Evolutionary conservation across 495 filamentous ascomycete species (phyloP).

Genomic region (Hypoxylon subgilvum): DNA sequence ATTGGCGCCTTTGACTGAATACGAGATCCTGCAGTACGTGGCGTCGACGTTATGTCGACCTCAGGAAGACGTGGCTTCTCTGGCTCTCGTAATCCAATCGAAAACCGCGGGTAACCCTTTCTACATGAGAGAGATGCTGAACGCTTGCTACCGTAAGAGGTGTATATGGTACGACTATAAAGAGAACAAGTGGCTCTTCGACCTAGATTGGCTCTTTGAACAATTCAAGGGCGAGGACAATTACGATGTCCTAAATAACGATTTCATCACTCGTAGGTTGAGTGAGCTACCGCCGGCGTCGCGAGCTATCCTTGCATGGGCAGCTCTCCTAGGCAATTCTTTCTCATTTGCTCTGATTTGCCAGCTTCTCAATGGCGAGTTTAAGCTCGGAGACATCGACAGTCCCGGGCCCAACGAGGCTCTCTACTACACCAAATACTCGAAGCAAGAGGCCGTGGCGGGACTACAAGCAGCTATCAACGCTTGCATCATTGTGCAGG

Average conservation of each 20-base stretch:
- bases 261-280: conserved; percentile 77
- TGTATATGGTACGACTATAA: conserved; percentile 90
- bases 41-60: conserved; percentile 71
- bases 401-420: conserved; percentile 25
- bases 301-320: conserved; percentile 84
- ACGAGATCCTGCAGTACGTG: conserved; percentile 78
- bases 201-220: conserved; percentile 80
- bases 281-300: conserved; percentile 74
- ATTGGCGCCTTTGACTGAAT: conserved; percentile 71
- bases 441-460: conserved; percentile 65
- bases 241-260: conserved; percentile 77
- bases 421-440: conserved; percentile 35
- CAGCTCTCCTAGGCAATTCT: conserved; percentile 73
- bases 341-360: conserved; percentile 85
- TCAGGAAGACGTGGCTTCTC: conserved; percentile 63
- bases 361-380: conserved; percentile 72
- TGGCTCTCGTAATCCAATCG: conserved; percentile 78
- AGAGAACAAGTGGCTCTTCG: conserved; percentile 77
- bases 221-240: conserved; percentile 78
- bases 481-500: conserved; percentile 74
- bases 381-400: conserved; percentile 57
- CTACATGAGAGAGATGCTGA: conserved; percentile 89
- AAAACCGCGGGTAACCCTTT: conserved; percentile 85
- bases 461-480: conserved; percentile 81
- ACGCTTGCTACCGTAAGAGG: conserved; percentile 79